Percentiles rank a stretch among this genome's conserved stretches.
Evolutionary conservation across 2,329 filamentous ascomycete species (phyloP).

Genomic region (Xenosphaeropsis pyriputrescens): DNA sequence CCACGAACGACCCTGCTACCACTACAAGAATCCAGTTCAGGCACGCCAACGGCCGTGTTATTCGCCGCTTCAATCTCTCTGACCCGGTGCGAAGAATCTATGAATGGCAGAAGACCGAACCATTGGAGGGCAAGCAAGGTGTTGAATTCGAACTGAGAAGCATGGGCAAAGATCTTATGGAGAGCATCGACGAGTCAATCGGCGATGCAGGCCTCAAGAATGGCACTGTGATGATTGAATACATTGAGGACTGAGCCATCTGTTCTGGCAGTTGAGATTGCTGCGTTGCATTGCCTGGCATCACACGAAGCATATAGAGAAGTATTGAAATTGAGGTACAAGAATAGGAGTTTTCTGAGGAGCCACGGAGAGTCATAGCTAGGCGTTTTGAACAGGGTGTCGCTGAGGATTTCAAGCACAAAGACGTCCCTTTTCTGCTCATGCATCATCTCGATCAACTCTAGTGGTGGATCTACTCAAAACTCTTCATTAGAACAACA

Average conservation of each 20-base stretch:
- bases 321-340: not conserved
- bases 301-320: not conserved
- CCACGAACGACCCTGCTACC: slow-evolving; percentile 50
- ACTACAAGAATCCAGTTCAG: slow-evolving; percentile 89
- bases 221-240: slow-evolving; percentile 91
- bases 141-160: slow-evolving; percentile 76
- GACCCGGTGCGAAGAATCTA: slow-evolving; percentile 76
- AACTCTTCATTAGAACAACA: no score
- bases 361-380: not conserved
- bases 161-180: slow-evolving; percentile 77
- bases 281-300: not conserved
- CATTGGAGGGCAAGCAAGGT: slow-evolving; percentile 65
- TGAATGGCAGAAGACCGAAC: slow-evolving; percentile 90
- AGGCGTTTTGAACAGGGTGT: no score
- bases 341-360: not conserved
- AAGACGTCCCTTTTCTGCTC: no score
- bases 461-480: no score
- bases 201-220: slow-evolving; percentile 77
- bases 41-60: slow-evolving; percentile 69
- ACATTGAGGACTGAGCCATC: slow-evolving; percentile 35
- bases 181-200: slow-evolving; percentile 58
- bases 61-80: slow-evolving; percentile 65
- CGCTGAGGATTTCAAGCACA: no score
- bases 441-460: no score
- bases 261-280: no score